These are phyloP conservation scores for Oryza australiensis DNA, from an alignment of 176 grass and related monocot species.

Conservation along the genomic window DNA sequence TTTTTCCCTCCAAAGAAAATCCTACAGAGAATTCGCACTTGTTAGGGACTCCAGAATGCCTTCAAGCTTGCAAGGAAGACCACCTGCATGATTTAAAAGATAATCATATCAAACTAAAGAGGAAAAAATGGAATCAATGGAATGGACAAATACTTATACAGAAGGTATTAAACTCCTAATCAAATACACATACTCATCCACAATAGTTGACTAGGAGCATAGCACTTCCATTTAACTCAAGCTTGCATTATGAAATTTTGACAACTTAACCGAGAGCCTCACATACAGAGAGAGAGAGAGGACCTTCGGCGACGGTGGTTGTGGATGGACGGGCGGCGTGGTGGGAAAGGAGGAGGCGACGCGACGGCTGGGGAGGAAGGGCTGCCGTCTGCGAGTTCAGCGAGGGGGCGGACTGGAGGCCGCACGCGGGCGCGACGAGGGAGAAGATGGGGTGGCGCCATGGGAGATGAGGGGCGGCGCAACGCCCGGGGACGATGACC, in stretches of 20 bases:
- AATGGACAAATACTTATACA: not conserved
- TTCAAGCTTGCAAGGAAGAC: slow-evolving; percentile 96
- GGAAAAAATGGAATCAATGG: not conserved
- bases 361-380: too few relatives aligned
- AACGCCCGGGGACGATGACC: too few relatives aligned
- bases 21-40: slow-evolving; percentile 99
- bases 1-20: slow-evolving; percentile 72
- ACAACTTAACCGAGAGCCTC: too few relatives aligned
- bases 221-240: not conserved
- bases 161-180: not conserved
- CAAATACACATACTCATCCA: not conserved
- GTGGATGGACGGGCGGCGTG: too few relatives aligned
- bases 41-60: slow-evolving; percentile 93
- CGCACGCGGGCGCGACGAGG: too few relatives aligned
- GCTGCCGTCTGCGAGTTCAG: too few relatives aligned
- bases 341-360: too few relatives aligned
- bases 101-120: not conserved
- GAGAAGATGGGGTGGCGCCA: too few relatives aligned
- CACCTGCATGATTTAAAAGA: slow-evolving; percentile 62
- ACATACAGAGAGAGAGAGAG: too few relatives aligned
- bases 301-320: too few relatives aligned
- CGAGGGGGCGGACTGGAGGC: too few relatives aligned
- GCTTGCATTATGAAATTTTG: not conserved
- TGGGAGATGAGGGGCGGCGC: too few relatives aligned
- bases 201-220: not conserved